Evolutionary conservation across 345 rosid species (phyloP), one percentile per base, ranked within the genome.

Genomic region (Nephelium lappaceum): DNA sequence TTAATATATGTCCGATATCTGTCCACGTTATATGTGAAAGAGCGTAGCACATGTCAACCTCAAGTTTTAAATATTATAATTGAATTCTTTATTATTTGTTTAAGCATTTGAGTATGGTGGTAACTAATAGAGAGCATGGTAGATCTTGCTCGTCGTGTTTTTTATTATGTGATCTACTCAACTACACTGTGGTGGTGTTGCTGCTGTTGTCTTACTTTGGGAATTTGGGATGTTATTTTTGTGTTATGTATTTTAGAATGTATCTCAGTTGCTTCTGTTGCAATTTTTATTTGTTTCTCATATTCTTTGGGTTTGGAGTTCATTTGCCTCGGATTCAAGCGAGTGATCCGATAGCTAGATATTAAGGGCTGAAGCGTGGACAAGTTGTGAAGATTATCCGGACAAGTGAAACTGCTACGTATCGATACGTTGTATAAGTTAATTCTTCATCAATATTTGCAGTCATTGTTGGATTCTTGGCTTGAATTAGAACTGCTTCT

Each of bases 351-450:
- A 78, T 91, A 23, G 92, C 94, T n/a, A 87, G 91, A 83, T 91
- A 91, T 82, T 91, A 83, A 62, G 91, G 94, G 67, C 81, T 89
- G 67, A 91, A 85, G 86, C 91, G 94, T 73, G 94, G 92, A 23
- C 94, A 91, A 80, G 94, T 91, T 58, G 91, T 91, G 75, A 91
- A 91, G 88, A 91, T 91, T 60, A 91, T 89, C 42, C 85, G 94
- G 75, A 89, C 94, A 0, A 91, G 92, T 77, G 94, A 91, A 78
- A 91, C 94, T 8, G 92, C 92, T 11, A 91, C 94, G 45, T 91
- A 89, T 66, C 83, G 92, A 63, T 87, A 87, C 75, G 94, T 86
- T 79, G 92, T 91, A 43, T 91, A 74, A 88, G 49, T 58, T 38
- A 23, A 38, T 64, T 57, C 51, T 53, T 60, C 64, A 60, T 39